Evolutionary conservation across 2,329 filamentous ascomycete genomes (phyloP), one percentile per base, ranked within the genome.

Genomic region (Colletotrichum kahawae): DNA sequence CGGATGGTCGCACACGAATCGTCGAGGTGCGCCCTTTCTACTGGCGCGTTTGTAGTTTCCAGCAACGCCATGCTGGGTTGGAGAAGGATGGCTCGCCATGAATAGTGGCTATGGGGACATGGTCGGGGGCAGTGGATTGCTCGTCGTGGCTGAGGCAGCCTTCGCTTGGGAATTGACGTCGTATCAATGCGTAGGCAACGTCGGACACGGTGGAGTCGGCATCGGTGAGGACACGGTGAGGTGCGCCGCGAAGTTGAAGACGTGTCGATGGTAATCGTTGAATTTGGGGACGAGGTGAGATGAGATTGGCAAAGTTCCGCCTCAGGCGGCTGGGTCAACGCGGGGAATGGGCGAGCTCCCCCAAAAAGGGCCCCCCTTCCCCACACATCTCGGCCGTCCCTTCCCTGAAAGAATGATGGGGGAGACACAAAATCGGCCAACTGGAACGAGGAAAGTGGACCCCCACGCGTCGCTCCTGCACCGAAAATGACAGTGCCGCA

Each of bases 1-100:
- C 60, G 92, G 90, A 82, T 93, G 91, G 24, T 91, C 90, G 83
- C 94, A 96, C 73, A 87, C 84, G 79, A 93, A 93, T 70, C 85
- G 85, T 29, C 87, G 84, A 12, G 87, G 85, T 3, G 88, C 88
- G 36, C 87, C 87, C 75, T 88, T 89, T 33, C 88, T 85, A 74
- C 88, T 90, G 54, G 88, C 88, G 77, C 88, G 87, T 82, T 88
- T 89, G 81, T 89, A 89, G 38, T 77, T 79, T 21, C 73, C 71
- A 67, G 74, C 75, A 71, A 64, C 65, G 70, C 59, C 63, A 70
- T 65, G 57, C 63, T 74, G 66, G 51, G 27, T 34, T 38, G 73
- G 69, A 14, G 69, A 66, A 34, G 68, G 54, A 48, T 67, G 68
- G 62, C 51, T 70, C 34, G 56, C 69, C 75, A 75, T 77, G 48